phyloP scores from a whole-genome alignment of 495 filamentous ascomycete genomes.

The Daldinia concentrica region DNA sequence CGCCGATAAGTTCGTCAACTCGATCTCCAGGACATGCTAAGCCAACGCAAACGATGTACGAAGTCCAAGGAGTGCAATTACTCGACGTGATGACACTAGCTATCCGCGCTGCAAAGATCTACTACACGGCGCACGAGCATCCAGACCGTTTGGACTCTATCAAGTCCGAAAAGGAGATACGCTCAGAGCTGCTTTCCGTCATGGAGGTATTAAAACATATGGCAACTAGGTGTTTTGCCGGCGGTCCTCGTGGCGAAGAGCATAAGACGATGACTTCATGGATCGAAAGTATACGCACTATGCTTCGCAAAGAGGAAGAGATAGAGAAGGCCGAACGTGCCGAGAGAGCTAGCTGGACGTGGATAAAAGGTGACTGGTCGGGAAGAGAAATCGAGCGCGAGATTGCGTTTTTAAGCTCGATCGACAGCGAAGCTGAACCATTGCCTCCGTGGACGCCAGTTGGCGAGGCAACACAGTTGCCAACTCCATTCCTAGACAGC shows the following conservation, averaged over 20 bases:
- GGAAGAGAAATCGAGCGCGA: slow-evolving; percentile 81
- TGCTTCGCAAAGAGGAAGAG: slow-evolving; percentile 80
- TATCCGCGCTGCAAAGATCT: slow-evolving; percentile 92
- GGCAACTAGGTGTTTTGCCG: slow-evolving; percentile 86
- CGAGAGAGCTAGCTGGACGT: slow-evolving; percentile 78
- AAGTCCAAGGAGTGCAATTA: slow-evolving; percentile 90
- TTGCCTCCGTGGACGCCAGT: slow-evolving; percentile 78
- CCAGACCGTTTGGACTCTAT: slow-evolving; percentile 85
- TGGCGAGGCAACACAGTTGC: slow-evolving; percentile 62
- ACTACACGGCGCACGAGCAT: slow-evolving; percentile 87
- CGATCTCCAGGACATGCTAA: slow-evolving; percentile 46
- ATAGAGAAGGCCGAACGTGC: slow-evolving; percentile 76
- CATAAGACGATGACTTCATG: slow-evolving; percentile 74
- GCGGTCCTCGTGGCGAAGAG: slow-evolving; percentile 81
- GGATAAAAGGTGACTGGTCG: slow-evolving; percentile 82
- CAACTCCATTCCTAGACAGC: slow-evolving; percentile 77
- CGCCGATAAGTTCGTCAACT: slow-evolving; percentile 39
- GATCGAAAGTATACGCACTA: slow-evolving; percentile 77
- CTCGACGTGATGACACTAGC: slow-evolving; percentile 92
- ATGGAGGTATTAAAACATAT: slow-evolving; percentile 91
- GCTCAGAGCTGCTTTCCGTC: slow-evolving; percentile 80
- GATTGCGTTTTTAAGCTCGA: slow-evolving; percentile 77
- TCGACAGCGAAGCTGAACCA: slow-evolving; percentile 57
- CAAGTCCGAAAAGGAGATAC: slow-evolving; percentile 82
- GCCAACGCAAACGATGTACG: slow-evolving; percentile 71